Evolutionary conservation across 2,329 filamentous ascomycete genomes (phyloP), one percentile per base, ranked within the genome.

Genomic region (Nothophoma quercina): DNA sequence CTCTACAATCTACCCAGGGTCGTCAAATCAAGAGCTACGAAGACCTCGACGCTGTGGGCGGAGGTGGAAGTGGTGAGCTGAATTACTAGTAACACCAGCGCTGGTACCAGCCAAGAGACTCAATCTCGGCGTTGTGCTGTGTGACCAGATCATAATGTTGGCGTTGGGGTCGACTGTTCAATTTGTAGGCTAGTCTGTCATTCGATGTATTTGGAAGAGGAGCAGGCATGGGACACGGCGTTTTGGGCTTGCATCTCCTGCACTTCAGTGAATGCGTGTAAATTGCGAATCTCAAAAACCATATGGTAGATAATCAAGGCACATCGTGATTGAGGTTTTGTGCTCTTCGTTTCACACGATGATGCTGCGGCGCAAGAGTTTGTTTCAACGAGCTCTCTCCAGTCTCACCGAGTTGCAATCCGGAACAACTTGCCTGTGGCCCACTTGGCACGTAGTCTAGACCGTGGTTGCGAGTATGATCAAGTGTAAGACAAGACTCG

Each of bases 21-120:
- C 86, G 95, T 51, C 96, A 90, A 56, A 78, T 99, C 60, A 96
- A 96, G 83, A 97, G 91, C 74, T 99, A 99, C 71, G 96, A 99
- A 75, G 95, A 99, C 71, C 80, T 99, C 19, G 95, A 99, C 77
- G 93, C 96, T n/a, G 78, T 78, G 43, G 76, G 75, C 30, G 71
- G 70, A 16, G 74, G 75, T 43, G 90, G 88, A 32, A 86, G 88
- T 32, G 89, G 90, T 22, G 93, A 97, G 77, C 79, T 98, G 67
- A 96, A 98, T 76, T 98, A 98, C 71, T 98, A 71, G 48, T 34
- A 6, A 16, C 10, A 22, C 15, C 16, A 13, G 22, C 13, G 7
- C 15, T 15, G 2, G 9, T 23, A 18, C 25, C 28, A 30, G n/a
- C 12, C 40, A n/a, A 36, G 25, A n/a, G 22, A 28, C 21, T 3